Evolutionary conservation across 2,329 filamentous ascomycete genomes (phyloP), one percentile per base, ranked within the genome.

Genomic region (Diaporthe sp.): DNA sequence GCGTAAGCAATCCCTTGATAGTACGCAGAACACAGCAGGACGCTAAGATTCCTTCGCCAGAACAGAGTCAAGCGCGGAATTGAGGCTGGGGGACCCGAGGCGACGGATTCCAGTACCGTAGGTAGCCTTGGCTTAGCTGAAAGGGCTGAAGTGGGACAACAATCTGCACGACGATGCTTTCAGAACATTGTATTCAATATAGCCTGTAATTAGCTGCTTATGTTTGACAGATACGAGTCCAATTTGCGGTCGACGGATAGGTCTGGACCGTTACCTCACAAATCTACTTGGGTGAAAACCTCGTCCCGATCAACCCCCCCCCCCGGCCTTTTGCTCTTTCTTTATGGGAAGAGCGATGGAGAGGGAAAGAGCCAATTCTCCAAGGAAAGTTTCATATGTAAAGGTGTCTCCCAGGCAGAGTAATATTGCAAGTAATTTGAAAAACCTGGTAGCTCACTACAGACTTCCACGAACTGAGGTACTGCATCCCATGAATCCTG

Each of bases 1-100:
- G 63, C 63, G 47, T 68, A 19, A 68, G 63, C 63, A 68, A 25
- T 53, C 47, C 47, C 17, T 68, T 68, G 19, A 68, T 10, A 30
- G n/a, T 39, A 30, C 63, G 15, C 47, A n/a, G 63, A 6, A 39
- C 30, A 39, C 63, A 19, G 42, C 42, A 66, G 13, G 22, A 35
- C 25, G 63, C 63, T 50, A 53, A 68, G 44, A 53, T 27, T 53
- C 63, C 47, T 66, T 51, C 30, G 47, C 17, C n/a, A 8, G 15
- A 32, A 39, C 27, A 39, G n/a, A 53, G 32, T 39, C n/a, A 50
- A 50, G 27, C 42, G 30, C 22, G 30, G 42, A 13, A 50, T 25
- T 8, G 12, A 39, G 47, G 27, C 10, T 10, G 25, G 27, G 42
- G 19, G 19, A 39, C 19, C n/a, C 3, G 1, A 35, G n/a, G n/a